Conservation (phyloP, 768 basidiomycete genomes). For the Rubroboletus satanas region DNA sequence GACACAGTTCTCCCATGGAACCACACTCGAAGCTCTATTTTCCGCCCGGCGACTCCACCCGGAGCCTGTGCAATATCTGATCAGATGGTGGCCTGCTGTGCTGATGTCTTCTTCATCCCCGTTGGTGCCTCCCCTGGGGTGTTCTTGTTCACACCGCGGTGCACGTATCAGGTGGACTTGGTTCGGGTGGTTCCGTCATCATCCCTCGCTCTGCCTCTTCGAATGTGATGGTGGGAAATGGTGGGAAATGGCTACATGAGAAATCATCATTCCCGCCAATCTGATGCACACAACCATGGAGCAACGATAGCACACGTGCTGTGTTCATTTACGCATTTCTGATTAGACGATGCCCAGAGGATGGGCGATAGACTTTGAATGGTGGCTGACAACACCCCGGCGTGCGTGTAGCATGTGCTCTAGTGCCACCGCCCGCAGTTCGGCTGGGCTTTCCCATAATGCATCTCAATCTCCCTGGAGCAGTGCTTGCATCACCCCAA, state of each 20-base stretch:
- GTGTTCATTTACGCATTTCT: not conserved
- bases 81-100: not conserved
- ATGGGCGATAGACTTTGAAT: not conserved
- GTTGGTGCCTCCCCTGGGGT: not conserved
- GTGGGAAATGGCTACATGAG: not conserved
- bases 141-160: not conserved
- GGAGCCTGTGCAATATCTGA: not conserved
- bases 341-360: not conserved
- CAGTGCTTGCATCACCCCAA: conserved; percentile 3
- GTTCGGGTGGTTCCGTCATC: not conserved
- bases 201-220: too few species aligned
- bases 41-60: not conserved
- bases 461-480: not conserved
- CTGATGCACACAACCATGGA: not conserved
- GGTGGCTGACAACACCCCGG: not conserved
- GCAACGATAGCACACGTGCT: not conserved
- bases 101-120: not conserved
- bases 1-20: not conserved
- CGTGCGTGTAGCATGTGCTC: not conserved
- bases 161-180: not conserved
- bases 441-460: not conserved
- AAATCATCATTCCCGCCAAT: not conserved
- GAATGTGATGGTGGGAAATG: not conserved
- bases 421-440: not conserved
- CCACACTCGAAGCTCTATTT: too few species aligned